Evolutionary conservation across 495 filamentous ascomycete genomes (phyloP).

Genomic region (Patellaria atrata): DNA sequence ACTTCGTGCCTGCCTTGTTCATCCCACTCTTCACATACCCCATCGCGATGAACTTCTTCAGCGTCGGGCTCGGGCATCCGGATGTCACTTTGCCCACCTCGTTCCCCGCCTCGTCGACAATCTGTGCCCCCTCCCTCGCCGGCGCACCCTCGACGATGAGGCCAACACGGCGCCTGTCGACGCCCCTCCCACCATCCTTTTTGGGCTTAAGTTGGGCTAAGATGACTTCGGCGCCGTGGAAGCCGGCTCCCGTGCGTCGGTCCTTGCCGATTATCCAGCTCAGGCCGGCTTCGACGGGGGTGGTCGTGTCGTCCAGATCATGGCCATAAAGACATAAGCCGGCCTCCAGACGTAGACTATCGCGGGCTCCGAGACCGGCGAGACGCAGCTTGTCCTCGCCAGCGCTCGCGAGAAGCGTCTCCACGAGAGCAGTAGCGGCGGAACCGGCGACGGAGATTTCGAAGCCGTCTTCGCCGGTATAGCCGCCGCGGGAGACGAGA

Average conservation of each 20-base stretch:
- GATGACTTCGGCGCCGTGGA: constrained; percentile 62
- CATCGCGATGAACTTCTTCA: constrained; percentile 90
- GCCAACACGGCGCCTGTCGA: constrained; percentile 61
- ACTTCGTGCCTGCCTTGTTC: constrained; percentile 77
- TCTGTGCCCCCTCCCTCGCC: constrained; percentile 74
- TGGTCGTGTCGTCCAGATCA: constrained; percentile 78
- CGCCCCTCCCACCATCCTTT: constrained; percentile 49
- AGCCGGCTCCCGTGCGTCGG: constrained; percentile 47
- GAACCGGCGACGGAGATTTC: constrained; percentile 69
- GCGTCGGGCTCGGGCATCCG: constrained; percentile 73
- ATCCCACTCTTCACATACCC: constrained; percentile 72
- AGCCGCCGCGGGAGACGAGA: constrained; percentile 74
- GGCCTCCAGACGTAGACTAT: constrained; percentile 84
- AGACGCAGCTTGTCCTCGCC: constrained; percentile 51
- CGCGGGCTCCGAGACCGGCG: constrained; percentile 78
- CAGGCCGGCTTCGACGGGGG: constrained; percentile 71
- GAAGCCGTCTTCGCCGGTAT: constrained; percentile 97
- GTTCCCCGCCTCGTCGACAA: constrained; percentile 47
- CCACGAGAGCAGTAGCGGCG: constrained; percentile 40
- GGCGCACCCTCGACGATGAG: constrained; percentile 75
- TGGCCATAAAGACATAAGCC: constrained; percentile 99
- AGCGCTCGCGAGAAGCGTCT: constrained; percentile 49
- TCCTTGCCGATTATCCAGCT: constrained; percentile 75
- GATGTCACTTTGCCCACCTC: constrained; percentile 64
- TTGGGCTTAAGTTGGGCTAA: constrained; percentile 54